Evolutionary conservation across 108 stramenopile species (phyloP).

Genomic region (Phaeodactylum tricornutum): DNA sequence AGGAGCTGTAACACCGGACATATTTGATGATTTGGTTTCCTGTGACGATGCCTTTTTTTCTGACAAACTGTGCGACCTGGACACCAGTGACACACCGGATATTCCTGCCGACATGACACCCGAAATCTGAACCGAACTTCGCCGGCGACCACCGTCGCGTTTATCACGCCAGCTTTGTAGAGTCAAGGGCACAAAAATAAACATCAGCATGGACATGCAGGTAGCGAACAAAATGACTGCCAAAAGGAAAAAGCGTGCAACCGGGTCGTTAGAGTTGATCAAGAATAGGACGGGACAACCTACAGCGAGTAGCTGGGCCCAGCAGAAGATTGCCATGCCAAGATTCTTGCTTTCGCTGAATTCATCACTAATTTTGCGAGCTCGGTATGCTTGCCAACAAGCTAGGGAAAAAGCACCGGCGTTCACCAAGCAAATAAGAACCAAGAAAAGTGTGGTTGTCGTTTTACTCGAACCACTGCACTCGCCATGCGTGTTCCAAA

Average conservation of each 20-base stretch:
- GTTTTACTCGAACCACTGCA: background rate
- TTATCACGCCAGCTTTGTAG: background rate
- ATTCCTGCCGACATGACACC: no score
- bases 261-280: slow-evolving; percentile 16
- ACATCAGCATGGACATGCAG: slow-evolving; percentile 25
- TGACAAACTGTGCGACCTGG: no score
- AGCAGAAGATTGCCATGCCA: slow-evolving; percentile 22
- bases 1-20: no score
- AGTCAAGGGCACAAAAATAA: slow-evolving; percentile 38
- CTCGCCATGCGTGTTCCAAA: background rate
- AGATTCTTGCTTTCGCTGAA: slow-evolving; percentile 27
- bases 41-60: no score
- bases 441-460: background rate
- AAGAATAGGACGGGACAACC: slow-evolving; percentile 31
- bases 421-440: slow-evolving; percentile 16
- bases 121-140: no score
- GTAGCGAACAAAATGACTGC: slow-evolving; percentile 18
- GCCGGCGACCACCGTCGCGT: no score
- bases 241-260: slow-evolving; percentile 24
- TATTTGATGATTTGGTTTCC: no score
- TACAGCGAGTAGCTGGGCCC: slow-evolving; percentile 26
- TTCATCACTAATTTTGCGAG: slow-evolving; percentile 25
- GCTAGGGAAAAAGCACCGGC: slow-evolving; percentile 14
- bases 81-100: no score
- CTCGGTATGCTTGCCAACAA: slow-evolving; percentile 22